phyloP scores from a whole-genome alignment of 306 rosid genomes.

The Casuarina equisetifolia region DNA sequence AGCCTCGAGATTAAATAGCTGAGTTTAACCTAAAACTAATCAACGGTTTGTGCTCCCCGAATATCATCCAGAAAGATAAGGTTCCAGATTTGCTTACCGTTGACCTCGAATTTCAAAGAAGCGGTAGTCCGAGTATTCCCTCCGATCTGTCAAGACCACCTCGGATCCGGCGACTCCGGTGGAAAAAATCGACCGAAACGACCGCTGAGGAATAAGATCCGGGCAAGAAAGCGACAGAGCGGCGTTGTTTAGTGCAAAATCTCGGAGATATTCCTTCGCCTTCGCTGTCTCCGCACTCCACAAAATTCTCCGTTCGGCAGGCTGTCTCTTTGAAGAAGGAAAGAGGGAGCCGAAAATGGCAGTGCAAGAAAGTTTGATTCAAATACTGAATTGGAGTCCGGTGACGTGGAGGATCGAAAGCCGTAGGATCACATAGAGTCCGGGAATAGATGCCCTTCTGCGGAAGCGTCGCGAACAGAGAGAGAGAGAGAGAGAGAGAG shows the following conservation, averaged over 20 bases:
- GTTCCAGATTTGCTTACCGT: neutral
- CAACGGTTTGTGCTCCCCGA: neutral
- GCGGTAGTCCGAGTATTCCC: neutral
- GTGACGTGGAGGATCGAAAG: conserved; percentile 12
- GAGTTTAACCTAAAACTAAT: neutral
- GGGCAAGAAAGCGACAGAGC: neutral
- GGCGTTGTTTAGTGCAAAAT: conserved; percentile 8
- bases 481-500: too few species aligned
- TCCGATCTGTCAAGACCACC: conserved; percentile 20
- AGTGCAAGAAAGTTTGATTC: neutral
- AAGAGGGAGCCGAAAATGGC: neutral
- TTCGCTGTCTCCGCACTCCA: neutral
- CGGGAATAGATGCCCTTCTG: neutral
- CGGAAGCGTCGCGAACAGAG: neutral
- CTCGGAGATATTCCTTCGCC: conserved; percentile 1
- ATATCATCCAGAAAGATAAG: neutral
- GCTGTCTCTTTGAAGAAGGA: neutral
- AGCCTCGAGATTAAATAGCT: neutral
- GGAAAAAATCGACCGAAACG: neutral
- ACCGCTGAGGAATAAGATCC: conserved; percentile 8
- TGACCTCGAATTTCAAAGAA: neutral
- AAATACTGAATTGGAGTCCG: conserved; percentile 5
- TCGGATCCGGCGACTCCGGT: conserved; percentile 2
- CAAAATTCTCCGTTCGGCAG: neutral
- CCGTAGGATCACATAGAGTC: too few species aligned